Evolutionary conservation across 2,329 filamentous ascomycete species (phyloP).

Genomic region (Xylaria sp.): DNA sequence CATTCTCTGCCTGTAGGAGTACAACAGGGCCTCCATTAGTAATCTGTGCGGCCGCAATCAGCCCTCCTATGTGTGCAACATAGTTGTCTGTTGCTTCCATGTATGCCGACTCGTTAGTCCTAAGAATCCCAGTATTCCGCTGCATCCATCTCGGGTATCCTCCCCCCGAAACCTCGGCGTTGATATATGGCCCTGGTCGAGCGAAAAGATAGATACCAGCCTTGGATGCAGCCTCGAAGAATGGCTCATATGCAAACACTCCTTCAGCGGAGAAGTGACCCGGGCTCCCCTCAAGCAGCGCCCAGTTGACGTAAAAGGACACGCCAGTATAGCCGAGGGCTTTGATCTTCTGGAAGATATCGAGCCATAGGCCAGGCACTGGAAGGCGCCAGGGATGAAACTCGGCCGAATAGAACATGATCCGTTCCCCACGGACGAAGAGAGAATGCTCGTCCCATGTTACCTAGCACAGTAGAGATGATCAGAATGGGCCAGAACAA

Average conservation of each 20-base stretch:
- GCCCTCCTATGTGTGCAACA: slow-evolving; percentile 68
- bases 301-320: slow-evolving; percentile 85
- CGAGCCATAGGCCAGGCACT: slow-evolving; percentile 66
- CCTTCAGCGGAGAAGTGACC: slow-evolving; percentile 77
- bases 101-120: slow-evolving; percentile 71
- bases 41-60: slow-evolving; percentile 81
- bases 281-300: slow-evolving; percentile 76
- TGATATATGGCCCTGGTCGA: slow-evolving; percentile 78
- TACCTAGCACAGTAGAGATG: slow-evolving; percentile 54
- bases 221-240: slow-evolving; percentile 78
- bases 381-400: slow-evolving; percentile 73
- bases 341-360: slow-evolving; percentile 85
- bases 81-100: slow-evolving; percentile 71
- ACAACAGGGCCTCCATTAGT: slow-evolving; percentile 86
- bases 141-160: slow-evolving; percentile 86
- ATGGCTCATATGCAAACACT: slow-evolving; percentile 76
- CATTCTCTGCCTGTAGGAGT: slow-evolving; percentile 83
- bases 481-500: not conserved
- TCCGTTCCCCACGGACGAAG: slow-evolving; percentile 74
- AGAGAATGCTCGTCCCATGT: slow-evolving; percentile 80
- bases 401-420: slow-evolving; percentile 79
- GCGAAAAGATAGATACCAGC: slow-evolving; percentile 81
- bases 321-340: slow-evolving; percentile 82
- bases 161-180: slow-evolving; percentile 77
- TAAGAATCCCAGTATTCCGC: slow-evolving; percentile 70